These are phyloP conservation scores for Salvia splendens DNA, from an alignment of 257 asterid genomes.

Conservation along the genomic window DNA sequence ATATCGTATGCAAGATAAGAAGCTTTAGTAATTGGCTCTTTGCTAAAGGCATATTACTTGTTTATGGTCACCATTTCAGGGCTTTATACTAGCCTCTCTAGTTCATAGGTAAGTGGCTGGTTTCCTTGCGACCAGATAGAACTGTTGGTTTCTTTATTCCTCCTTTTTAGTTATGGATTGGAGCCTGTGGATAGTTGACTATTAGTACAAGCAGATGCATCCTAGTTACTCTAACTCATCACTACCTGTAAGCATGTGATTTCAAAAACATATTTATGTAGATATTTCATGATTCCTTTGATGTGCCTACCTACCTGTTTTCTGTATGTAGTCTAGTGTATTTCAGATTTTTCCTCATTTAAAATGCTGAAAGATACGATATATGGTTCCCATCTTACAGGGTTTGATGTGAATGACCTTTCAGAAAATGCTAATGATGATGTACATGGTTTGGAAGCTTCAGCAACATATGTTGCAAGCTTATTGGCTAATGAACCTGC, in stretches of 20 bases:
- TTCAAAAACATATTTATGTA: background rate
- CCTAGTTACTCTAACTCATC: background rate
- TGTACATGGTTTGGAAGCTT: slow-evolving; percentile 77
- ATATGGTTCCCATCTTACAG: slow-evolving; percentile 39
- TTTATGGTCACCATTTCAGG: too few species aligned
- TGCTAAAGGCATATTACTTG: too few species aligned
- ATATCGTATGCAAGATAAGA: too few species aligned
- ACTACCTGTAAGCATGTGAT: slow-evolving; percentile 1
- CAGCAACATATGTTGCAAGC: slow-evolving; percentile 89
- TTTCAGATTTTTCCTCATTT: slow-evolving; percentile 10
- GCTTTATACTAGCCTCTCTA: too few species aligned
- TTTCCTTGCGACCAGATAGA: background rate
- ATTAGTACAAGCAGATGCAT: slow-evolving; percentile 10
- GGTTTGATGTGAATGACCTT: slow-evolving; percentile 88
- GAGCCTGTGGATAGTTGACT: slow-evolving; percentile 1
- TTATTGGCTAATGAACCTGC: slow-evolving; percentile 81
- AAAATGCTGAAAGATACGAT: slow-evolving; percentile 24
- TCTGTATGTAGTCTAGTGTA: background rate
- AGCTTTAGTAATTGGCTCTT: too few species aligned
- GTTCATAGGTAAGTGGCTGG: too few species aligned
- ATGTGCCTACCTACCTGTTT: background rate
- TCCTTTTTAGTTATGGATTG: background rate
- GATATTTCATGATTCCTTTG: background rate
- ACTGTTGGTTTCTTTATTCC: slow-evolving; percentile 6
- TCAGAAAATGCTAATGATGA: slow-evolving; percentile 80